phyloP scores from a whole-genome alignment of 345 rosid genomes.

The Sapria himalayana region DNA sequence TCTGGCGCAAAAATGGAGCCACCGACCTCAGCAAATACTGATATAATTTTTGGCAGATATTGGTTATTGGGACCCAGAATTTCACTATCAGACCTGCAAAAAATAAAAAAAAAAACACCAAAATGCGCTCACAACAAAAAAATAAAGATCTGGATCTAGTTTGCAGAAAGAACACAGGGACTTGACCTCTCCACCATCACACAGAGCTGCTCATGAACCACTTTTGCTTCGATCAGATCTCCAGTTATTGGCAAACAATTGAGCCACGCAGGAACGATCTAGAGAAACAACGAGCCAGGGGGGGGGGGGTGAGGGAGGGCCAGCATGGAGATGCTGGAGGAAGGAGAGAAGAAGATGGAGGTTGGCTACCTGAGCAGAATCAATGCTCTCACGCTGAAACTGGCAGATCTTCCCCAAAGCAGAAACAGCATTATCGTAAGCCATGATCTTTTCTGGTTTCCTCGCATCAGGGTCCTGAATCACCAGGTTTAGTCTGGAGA shows the following conservation, averaged over 20 bases:
- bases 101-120: background rate
- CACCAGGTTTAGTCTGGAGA: constrained; percentile 84
- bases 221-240: constrained; percentile 91
- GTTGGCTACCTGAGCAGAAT: constrained; percentile 89
- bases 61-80: constrained; percentile 79
- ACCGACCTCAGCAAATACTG: constrained; percentile 89
- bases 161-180: background rate
- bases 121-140: background rate
- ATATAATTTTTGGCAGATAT: constrained; percentile 64
- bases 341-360: background rate
- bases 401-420: constrained; percentile 94
- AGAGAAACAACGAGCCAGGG: constrained; percentile 91
- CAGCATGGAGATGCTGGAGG: background rate
- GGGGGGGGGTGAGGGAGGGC: constrained; percentile 49
- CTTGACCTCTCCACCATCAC: constrained; percentile 82
- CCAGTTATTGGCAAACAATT: constrained; percentile 88
- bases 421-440: constrained; percentile 98
- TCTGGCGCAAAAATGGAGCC: no score
- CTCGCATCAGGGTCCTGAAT: constrained; percentile 57
- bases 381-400: constrained; percentile 68
- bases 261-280: constrained; percentile 97
- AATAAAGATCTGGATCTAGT: background rate
- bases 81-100: constrained; percentile 65
- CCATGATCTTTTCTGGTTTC: constrained; percentile 80
- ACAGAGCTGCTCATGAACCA: constrained; percentile 92